Evolutionary conservation across 768 basidiomycete genomes (phyloP), one percentile per base, ranked within the genome.

Genomic region (Xerocomus spinulosus): DNA sequence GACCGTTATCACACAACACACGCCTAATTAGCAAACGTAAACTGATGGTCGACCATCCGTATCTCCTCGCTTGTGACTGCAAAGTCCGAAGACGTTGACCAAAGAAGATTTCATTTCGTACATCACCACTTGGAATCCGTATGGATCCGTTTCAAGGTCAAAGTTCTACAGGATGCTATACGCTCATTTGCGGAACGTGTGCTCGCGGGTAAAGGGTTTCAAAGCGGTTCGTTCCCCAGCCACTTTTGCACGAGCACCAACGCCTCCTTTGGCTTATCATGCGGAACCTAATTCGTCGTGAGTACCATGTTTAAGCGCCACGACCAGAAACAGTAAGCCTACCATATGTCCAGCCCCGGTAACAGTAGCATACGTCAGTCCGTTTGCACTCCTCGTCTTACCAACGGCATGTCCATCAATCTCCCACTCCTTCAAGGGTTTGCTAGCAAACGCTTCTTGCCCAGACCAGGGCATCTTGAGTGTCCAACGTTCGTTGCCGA

Each of bases 401-500:
- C 78, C 76, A 1, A 73, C 82, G 17, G 67, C 66, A 23, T 67
- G 67, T 24, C 58, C 74, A 20, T 72, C 69, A 5, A 82, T 67
- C 3, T 57, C 56, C 88, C 89, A 91, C 15, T 83, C 71, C 14
- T 70, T 68, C 70, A 80, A 75, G 25, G 70, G 65, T 10, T 70
- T 69, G 10, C 51, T 55, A 5, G 59, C 61, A 65, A 82, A 88
- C 14, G 55, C 74, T 26, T 68, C 67, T 36, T 71, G 63, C 3
- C 83, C 82, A 41, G 75, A 76, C 87, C 87, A 89, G 32, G 82
- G 76, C 35, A 90, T 68, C 49, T 76, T 72, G 43, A 85, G 77
- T 9, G 83, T 78, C 89, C 89, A 91, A 34, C 79, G 71, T 58
- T 79, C 79, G 66, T 91, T 91, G 13, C 83, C 82, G 26, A 86